Evolutionary conservation across 1,284 basidiomycete species (phyloP).

Genomic region (Naganishia liquefaciens): DNA sequence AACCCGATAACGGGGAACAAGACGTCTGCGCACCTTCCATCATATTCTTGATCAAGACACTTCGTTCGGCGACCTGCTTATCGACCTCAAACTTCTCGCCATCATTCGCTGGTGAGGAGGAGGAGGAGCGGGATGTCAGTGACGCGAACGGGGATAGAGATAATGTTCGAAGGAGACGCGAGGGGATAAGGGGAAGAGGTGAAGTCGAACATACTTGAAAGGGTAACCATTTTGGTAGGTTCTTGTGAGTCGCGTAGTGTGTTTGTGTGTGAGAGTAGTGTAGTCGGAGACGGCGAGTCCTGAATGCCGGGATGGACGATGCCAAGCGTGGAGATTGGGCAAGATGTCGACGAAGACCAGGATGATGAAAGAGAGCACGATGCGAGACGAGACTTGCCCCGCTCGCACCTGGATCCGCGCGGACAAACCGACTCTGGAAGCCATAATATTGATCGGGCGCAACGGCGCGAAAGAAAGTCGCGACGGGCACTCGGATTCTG

Average conservation of each 20-base stretch:
- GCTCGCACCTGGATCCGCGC: no score
- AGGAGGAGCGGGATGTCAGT: constrained; percentile 20
- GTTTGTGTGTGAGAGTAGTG: not conserved
- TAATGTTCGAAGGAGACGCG: not conserved
- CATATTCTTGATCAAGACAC: constrained; percentile 98
- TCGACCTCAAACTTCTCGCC: constrained; percentile 93
- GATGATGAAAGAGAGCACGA: no score
- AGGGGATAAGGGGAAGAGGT: not conserved
- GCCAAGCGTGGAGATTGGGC: no score
- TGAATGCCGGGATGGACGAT: no score
- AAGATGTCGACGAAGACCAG: no score
- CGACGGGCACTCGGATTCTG: no score
- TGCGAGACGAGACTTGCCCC: no score
- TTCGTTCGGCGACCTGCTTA: constrained; percentile 91
- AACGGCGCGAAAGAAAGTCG: no score
- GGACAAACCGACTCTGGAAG: no score
- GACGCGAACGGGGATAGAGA: constrained; percentile 11
- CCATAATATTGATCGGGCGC: no score
- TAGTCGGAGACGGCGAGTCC: no score
- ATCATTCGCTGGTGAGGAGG: constrained; percentile 72
- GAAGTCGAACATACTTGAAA: constrained; percentile 30
- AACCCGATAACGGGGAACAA: no score
- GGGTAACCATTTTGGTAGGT: constrained; percentile 31
- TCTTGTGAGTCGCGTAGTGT: not conserved
- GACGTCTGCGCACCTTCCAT: constrained; percentile 73